These are phyloP conservation scores for Pulveroboletus sp. DNA, from an alignment of 768 basidiomycete species.

Conservation along the genomic window DNA sequence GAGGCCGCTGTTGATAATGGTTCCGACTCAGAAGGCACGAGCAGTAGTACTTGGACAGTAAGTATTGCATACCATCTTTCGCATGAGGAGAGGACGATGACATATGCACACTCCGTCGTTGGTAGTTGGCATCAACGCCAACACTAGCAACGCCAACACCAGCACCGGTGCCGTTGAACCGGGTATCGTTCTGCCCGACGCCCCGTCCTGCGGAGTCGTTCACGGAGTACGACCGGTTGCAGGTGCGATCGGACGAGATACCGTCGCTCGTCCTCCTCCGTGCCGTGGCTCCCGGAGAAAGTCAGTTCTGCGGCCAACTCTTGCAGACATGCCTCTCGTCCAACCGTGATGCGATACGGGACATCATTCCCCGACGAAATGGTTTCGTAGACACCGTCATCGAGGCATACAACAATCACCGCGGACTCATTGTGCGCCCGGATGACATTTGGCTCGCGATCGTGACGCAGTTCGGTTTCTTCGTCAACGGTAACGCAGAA, in stretches of 20 bases:
- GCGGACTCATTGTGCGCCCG: constrained; percentile 39
- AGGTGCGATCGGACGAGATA: constrained; percentile 17
- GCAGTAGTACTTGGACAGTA: constrained; percentile 14
- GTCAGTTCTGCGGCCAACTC: constrained; percentile 19
- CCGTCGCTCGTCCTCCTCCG: constrained; percentile 21
- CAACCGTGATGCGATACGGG: constrained; percentile 17
- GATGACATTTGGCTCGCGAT: constrained; percentile 45
- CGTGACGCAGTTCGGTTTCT: constrained; percentile 36
- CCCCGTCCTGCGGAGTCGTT: constrained; percentile 26
- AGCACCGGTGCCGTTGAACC: background rate
- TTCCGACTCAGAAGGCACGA: constrained; percentile 5
- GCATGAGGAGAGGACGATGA: background rate
- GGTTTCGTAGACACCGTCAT: constrained; percentile 36
- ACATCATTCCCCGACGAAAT: constrained; percentile 28
- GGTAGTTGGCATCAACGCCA: constrained; percentile 7
- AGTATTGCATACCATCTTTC: background rate
- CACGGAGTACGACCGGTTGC: constrained; percentile 26
- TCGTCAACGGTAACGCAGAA: constrained; percentile 36
- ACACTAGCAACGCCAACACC: background rate
- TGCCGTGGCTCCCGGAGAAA: constrained; percentile 19
- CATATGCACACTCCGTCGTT: background rate
- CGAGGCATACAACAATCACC: constrained; percentile 34
- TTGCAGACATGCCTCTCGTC: constrained; percentile 27
- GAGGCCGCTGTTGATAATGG: background rate
- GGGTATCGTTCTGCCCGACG: constrained; percentile 23